Percentiles rank a stretch among this genome's conserved stretches.
These are phyloP conservation scores for Cladosporium sphaerospermum DNA, from an alignment of 2,329 filamentous ascomycete genomes.

Conservation along the genomic window DNA sequence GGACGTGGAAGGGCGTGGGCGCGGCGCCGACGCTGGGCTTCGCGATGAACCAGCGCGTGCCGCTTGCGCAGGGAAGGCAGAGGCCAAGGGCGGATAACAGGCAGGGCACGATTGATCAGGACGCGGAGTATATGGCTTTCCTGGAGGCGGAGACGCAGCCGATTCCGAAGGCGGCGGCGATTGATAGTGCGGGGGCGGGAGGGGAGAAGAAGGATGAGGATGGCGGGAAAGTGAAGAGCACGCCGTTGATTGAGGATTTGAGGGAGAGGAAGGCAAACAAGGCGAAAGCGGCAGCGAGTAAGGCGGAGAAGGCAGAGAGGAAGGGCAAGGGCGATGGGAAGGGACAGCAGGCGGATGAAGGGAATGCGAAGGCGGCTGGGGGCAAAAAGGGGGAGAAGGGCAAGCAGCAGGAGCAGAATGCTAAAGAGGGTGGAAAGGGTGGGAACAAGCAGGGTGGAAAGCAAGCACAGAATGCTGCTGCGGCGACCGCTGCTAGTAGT, in stretches of 20 bases:
- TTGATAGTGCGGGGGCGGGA: conserved; percentile 39
- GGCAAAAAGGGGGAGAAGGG: conserved; percentile 26
- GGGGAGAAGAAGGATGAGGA: conserved; percentile 37
- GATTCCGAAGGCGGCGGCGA: conserved; percentile 47
- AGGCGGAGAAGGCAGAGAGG: conserved; percentile 45
- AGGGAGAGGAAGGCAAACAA: conserved; percentile 85
- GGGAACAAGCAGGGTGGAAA: conserved; percentile 41
- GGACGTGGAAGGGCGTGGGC: conserved; percentile 63
- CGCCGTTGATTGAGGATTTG: conserved; percentile 82
- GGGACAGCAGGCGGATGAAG: conserved; percentile 31
- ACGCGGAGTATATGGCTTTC: conserved; percentile 91
- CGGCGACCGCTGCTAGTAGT: conserved; percentile 11
- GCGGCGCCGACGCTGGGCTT: conserved; percentile 77
- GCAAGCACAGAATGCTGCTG: conserved; percentile 12
- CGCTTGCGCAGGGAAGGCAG: conserved; percentile 58
- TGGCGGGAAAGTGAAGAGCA: conserved; percentile 61
- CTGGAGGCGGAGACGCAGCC: conserved; percentile 78
- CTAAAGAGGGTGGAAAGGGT: conserved; percentile 49
- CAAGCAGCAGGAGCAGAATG: conserved; percentile 24
- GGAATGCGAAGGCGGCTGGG: conserved; percentile 14
- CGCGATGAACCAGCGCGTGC: conserved; percentile 76
- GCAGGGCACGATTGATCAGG: conserved; percentile 93
- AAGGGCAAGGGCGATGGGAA: conserved; percentile 25
- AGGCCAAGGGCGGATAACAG: conserved; percentile 57
- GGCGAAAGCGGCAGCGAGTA: conserved; percentile 49